Conservation (phyloP, 2,329 filamentous ascomycete genomes). For the Cercospora nicotianae region DNA sequence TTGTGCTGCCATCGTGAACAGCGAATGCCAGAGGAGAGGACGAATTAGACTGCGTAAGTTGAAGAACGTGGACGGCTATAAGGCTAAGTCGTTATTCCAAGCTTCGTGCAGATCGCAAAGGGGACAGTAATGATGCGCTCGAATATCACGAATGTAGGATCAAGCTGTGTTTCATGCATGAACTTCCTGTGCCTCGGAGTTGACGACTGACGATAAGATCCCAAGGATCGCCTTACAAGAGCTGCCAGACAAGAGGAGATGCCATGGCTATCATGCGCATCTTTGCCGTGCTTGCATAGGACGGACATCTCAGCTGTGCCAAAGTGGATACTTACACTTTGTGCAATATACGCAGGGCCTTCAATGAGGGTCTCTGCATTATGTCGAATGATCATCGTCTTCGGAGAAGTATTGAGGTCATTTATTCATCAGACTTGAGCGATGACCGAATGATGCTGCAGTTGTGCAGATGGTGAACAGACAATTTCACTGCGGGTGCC, state of each 20-base stretch:
- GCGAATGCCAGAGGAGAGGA: neutral
- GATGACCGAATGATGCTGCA: neutral
- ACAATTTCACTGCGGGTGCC: neutral
- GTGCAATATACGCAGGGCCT: neutral
- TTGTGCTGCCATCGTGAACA: neutral
- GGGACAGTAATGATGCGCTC: neutral
- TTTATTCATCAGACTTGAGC: neutral
- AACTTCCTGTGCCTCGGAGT: neutral
- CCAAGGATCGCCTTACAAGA: neutral
- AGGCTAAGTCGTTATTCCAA: neutral
- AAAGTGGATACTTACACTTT: neutral
- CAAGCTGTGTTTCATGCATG: neutral
- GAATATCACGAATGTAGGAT: neutral
- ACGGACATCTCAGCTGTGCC: neutral
- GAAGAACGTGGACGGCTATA: neutral
- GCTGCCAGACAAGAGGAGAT: neutral
- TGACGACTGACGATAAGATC: neutral
- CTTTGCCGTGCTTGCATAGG: neutral
- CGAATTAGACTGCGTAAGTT: neutral
- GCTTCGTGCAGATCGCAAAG: neutral
- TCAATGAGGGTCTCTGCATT: neutral
- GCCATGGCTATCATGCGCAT: neutral
- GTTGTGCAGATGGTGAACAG: neutral
- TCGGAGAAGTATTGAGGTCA: neutral
- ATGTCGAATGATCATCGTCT: neutral